Percentiles rank a stretch among this genome's conserved stretches.
Conservation (phyloP, 176 grass and related monocot species). For the Rhipidocladum racemiflorum region DNA sequence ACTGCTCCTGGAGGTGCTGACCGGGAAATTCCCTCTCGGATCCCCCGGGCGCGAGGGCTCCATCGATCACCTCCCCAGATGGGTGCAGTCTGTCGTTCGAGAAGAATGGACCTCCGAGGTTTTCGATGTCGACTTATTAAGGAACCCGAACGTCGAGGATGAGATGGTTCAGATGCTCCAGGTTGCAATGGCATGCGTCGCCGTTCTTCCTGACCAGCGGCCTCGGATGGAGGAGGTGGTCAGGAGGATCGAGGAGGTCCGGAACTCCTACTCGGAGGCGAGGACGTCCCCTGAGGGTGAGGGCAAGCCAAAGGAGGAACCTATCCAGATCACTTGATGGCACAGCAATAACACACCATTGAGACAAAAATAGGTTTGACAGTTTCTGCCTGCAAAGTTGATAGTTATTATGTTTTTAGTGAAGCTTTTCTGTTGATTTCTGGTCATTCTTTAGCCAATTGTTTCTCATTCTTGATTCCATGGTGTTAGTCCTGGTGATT, state of each 20-base stretch:
- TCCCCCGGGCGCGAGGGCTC: constrained; percentile 58
- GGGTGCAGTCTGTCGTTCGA: constrained; percentile 93
- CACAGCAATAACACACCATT: neutral
- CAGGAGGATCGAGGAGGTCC: constrained; percentile 65
- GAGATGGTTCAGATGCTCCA: constrained; percentile 96
- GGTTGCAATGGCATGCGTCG: constrained; percentile 80
- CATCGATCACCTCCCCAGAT: constrained; percentile 68
- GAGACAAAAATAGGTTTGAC: constrained; percentile 6
- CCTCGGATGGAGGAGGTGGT: constrained; percentile 70
- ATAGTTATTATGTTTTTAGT: neutral
- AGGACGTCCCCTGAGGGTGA: constrained; percentile 44
- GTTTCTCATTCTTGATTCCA: constrained; percentile 3
- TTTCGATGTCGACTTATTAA: constrained; percentile 84
- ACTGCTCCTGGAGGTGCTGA: constrained; percentile 80
- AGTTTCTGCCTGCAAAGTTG: neutral
- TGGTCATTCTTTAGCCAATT: constrained; percentile 33
- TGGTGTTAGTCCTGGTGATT: neutral
- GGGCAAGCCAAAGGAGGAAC: constrained; percentile 23
- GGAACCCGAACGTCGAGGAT: constrained; percentile 70
- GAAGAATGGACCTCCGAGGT: constrained; percentile 97
- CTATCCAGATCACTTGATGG: constrained; percentile 12
- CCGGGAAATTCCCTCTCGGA: constrained; percentile 63
- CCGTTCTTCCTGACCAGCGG: constrained; percentile 55
- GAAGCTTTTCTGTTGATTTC: constrained; percentile 6
- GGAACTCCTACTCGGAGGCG: constrained; percentile 21